A percentile compares a stretch with the other conserved stretches of the same genome.
Conservation (phyloP, 495 filamentous ascomycete genomes). For the Hypoxylon perforatum region DNA sequence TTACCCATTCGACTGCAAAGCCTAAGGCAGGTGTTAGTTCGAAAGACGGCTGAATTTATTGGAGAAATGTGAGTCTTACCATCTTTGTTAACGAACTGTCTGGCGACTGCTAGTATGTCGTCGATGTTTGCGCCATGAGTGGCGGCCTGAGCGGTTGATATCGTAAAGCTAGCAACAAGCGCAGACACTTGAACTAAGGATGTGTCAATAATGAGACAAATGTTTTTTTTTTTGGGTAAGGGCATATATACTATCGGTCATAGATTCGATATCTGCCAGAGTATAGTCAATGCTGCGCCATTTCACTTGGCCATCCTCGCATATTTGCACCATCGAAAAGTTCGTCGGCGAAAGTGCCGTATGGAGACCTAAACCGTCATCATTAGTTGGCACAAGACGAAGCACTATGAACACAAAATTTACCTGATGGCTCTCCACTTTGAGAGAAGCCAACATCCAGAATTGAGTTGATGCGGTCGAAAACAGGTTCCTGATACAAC, state of each 20-base stretch:
- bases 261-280: slow-evolving; percentile 49
- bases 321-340: slow-evolving; percentile 71
- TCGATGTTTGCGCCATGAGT: slow-evolving; percentile 65
- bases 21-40: slow-evolving; percentile 52
- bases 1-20: slow-evolving; percentile 65
- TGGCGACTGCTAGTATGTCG: slow-evolving; percentile 76
- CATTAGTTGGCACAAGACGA: slow-evolving; percentile 30
- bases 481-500: slow-evolving; percentile 69
- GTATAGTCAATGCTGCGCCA: slow-evolving; percentile 71
- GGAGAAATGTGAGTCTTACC: slow-evolving; percentile 30
- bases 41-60: slow-evolving; percentile 25
- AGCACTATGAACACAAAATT: slow-evolving; percentile 8
- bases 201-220: slow-evolving; percentile 10
- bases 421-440: slow-evolving; percentile 38
- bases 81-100: slow-evolving; percentile 58
- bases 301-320: slow-evolving; percentile 72
- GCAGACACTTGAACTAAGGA: slow-evolving; percentile 60
- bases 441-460: slow-evolving; percentile 40
- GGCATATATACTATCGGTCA: slow-evolving; percentile 57
- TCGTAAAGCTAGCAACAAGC: slow-evolving; percentile 67
- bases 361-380: slow-evolving; percentile 64
- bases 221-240: background rate
- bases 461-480: slow-evolving; percentile 62
- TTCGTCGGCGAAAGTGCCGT: slow-evolving; percentile 79
- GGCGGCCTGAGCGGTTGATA: slow-evolving; percentile 62